Percentiles rank a stretch among this genome's conserved stretches.
Conservation (phyloP, 2,329 filamentous ascomycete genomes). For the Venturia asperata region DNA sequence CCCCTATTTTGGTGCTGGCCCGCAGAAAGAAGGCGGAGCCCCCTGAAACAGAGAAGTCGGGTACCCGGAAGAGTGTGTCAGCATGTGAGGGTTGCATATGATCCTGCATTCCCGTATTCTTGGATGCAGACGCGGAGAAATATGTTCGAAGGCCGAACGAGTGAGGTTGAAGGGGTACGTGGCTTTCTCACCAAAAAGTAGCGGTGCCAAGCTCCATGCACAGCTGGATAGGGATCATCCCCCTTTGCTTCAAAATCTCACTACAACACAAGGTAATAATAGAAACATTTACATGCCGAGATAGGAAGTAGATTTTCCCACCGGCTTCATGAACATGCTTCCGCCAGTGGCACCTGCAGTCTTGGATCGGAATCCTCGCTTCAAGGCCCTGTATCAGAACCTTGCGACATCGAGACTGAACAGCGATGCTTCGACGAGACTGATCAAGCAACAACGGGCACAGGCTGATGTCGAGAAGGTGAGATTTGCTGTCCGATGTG, state of each 20-base stretch:
- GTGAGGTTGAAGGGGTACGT: slow-evolving; percentile 3
- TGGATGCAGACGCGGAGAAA: background rate
- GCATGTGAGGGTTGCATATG: background rate
- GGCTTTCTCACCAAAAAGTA: background rate
- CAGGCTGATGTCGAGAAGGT: slow-evolving; percentile 36
- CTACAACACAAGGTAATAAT: background rate
- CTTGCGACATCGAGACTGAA: slow-evolving; percentile 38
- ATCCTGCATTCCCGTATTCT: background rate
- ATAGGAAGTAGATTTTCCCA: background rate
- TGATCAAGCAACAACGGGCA: slow-evolving; percentile 37
- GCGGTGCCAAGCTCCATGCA: background rate
- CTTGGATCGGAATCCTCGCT: slow-evolving; percentile 37
- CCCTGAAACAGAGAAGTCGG: background rate
- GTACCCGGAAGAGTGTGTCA: background rate
- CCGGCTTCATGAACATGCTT: slow-evolving; percentile 30
- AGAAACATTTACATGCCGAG: background rate
- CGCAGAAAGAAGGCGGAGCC: background rate
- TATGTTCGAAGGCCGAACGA: background rate
- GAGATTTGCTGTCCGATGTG: slow-evolving; percentile 19
- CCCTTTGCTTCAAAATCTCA: background rate
- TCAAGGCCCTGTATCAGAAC: slow-evolving; percentile 40
- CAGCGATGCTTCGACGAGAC: slow-evolving; percentile 37
- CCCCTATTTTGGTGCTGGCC: background rate
- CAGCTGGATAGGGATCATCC: background rate
- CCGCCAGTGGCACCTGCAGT: slow-evolving; percentile 35